These are phyloP conservation scores for Litchi chinensis DNA, from an alignment of 345 rosid genomes.

Conservation along the genomic window DNA sequence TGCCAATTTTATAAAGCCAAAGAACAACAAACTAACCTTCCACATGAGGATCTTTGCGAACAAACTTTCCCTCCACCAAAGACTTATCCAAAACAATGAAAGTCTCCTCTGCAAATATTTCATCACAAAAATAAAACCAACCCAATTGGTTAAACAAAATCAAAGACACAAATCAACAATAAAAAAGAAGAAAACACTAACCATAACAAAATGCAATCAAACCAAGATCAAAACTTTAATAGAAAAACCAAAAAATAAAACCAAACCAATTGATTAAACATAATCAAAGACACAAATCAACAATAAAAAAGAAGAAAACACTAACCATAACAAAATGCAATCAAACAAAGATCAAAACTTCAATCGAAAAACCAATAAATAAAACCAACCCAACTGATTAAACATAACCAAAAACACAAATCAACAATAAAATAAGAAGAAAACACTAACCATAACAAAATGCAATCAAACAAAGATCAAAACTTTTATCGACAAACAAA, in stretches of 20 bases:
- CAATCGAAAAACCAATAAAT: neutral
- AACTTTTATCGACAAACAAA: neutral
- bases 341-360: neutral
- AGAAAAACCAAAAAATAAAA: neutral
- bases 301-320: neutral
- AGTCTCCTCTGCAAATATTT: conserved; percentile 66
- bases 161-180: neutral
- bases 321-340: neutral
- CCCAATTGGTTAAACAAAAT: neutral
- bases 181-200: too few relatives aligned
- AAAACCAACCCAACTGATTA: neutral
- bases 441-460: neutral
- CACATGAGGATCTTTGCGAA: conserved; percentile 65
- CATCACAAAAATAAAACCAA: conserved; percentile 8
- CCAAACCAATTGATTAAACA: neutral
- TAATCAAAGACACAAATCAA: neutral
- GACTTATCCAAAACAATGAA: conserved; percentile 86
- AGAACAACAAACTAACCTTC: conserved; percentile 53
- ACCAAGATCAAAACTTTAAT: neutral
- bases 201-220: too few relatives aligned
- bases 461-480: neutral
- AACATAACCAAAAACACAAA: neutral
- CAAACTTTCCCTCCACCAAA: conserved; percentile 49
- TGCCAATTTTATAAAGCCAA: neutral
- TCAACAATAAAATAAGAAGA: neutral